Base-by-base conservation (phyloP, 768 basidiomycete genomes). In the Chalciporus chontae region DNA sequence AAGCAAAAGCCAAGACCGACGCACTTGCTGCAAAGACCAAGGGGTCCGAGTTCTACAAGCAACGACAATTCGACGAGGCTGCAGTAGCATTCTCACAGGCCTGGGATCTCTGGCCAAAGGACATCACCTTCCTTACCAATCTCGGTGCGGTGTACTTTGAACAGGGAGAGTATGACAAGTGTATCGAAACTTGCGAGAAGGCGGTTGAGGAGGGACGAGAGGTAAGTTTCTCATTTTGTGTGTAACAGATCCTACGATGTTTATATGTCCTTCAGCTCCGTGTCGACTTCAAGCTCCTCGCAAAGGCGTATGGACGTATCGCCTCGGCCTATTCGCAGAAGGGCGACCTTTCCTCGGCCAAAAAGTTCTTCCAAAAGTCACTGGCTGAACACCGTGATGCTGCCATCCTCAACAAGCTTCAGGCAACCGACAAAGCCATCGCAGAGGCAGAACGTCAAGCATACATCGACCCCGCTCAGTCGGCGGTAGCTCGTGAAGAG, bases 311-410 rank as follows among this genome's bases (percentile, higher is more conserved):
- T 47, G 96, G 91, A 19, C 90, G 96, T 44, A 80, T 86, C 43
- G 96, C 95, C 11, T 82, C 84, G 7, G 80, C 95, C 0, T 93
- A 92, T 73, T 71, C 80, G 48, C 87, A 86, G 71, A 90, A 90
- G 65, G 80, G 74, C 39, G 92, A 99, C 67, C 68, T 84, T 24
- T 60, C 61, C 8, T 79, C 79, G 38, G 94, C 94, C 14, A 82
- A 95, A 77, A 94, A 90, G 69, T 94, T 80, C 75, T 96, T 81
- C 75, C 77, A 93, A 60, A 98, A 98, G 70, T 93, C 90, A 5
- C 79, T 99, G 41, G 84, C 92, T 1, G 96, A 99, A 69, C 95
- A 98, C 69, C 92, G 96, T 51, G 97, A 95, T 11, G 89, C 96
- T 23, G 86, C 93, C 59, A 77, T 94, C 58, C 80, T 98, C 51